Conservation (phyloP, 257 asterid species). For the Solanum corneliomulleri region DNA sequence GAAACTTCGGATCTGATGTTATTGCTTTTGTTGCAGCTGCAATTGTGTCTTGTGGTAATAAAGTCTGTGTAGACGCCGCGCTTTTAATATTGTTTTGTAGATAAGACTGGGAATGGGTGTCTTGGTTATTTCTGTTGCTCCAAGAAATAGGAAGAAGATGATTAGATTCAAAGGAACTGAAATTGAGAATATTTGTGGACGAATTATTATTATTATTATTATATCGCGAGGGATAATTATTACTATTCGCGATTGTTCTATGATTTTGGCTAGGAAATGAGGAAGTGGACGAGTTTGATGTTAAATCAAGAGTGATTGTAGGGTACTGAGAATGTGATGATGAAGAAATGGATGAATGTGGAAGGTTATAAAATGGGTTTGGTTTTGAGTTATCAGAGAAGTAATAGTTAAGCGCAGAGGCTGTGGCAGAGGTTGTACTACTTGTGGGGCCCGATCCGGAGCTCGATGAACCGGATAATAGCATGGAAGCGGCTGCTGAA, state of each 20-base stretch:
- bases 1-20: slow-evolving; percentile 76
- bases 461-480: slow-evolving; percentile 55
- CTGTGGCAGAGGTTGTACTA: neutral
- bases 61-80: slow-evolving; percentile 16
- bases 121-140: slow-evolving; percentile 44
- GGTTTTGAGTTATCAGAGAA: slow-evolving; percentile 52
- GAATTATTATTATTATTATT: neutral
- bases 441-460: slow-evolving; percentile 1
- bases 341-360: slow-evolving; percentile 53
- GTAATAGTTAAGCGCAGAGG: slow-evolving; percentile 48
- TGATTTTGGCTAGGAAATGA: slow-evolving; percentile 9
- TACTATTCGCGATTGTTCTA: neutral
- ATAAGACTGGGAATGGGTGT: slow-evolving; percentile 42
- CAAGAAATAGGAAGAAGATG: slow-evolving; percentile 49
- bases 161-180: slow-evolving; percentile 60
- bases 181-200: slow-evolving; percentile 54
- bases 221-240: slow-evolving; percentile 27
- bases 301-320: slow-evolving; percentile 80
- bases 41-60: slow-evolving; percentile 47
- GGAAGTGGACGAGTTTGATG: slow-evolving; percentile 39
- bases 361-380: slow-evolving; percentile 54
- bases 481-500: slow-evolving; percentile 86
- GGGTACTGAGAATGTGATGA: slow-evolving; percentile 45
- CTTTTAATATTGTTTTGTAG: slow-evolving; percentile 23
- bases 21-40: slow-evolving; percentile 93